These are phyloP conservation scores for Talaromyces sp. DNA, from an alignment of 2,329 filamentous ascomycete genomes.

Conservation along the genomic window DNA sequence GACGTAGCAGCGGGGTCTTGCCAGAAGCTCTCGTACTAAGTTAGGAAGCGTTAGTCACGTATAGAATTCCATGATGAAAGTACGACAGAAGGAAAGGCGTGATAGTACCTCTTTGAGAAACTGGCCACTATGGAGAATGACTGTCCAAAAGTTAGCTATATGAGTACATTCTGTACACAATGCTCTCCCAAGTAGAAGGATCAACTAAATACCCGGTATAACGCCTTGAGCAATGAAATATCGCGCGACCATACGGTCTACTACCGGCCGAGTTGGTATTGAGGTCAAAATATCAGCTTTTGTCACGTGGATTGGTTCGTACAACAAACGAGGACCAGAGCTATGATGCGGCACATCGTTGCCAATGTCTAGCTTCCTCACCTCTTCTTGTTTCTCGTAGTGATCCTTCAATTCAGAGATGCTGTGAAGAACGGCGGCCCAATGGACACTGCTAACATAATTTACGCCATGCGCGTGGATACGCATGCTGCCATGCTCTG, in stretches of 20 bases:
- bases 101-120: neutral
- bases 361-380: neutral
- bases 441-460: slow-evolving; percentile 5
- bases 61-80: neutral
- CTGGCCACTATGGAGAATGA: neutral
- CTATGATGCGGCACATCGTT: neutral
- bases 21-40: slow-evolving; percentile 2
- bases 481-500: neutral
- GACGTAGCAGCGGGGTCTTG: neutral
- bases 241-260: slow-evolving; percentile 19
- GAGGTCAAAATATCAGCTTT: slow-evolving; percentile 4
- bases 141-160: neutral
- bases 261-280: slow-evolving; percentile 11
- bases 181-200: too few species aligned
- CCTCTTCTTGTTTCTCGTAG: neutral
- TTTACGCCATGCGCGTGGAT: neutral
- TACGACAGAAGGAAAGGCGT: neutral
- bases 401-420: slow-evolving; percentile 8
- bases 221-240: slow-evolving; percentile 10
- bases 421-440: slow-evolving; percentile 12
- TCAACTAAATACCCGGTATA: neutral
- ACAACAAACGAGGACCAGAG: slow-evolving; percentile 2
- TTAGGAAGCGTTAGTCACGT: too few species aligned
- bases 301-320: slow-evolving; percentile 9
- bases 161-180: too few species aligned